Base-by-base conservation (phyloP, 2,329 filamentous ascomycete genomes). In the Stylonectria norvegica region DNA sequence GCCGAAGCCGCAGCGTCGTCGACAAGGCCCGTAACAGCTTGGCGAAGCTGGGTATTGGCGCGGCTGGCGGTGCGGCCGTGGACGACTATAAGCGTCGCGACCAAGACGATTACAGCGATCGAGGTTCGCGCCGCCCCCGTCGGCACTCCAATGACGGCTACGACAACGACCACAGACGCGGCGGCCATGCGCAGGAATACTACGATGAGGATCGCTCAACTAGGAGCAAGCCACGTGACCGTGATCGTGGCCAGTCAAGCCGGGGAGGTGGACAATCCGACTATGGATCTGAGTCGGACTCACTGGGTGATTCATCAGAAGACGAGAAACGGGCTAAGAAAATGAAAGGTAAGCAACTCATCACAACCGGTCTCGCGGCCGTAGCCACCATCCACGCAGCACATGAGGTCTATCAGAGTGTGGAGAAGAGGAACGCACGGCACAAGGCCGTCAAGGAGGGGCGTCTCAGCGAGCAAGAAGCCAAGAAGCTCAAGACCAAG, bases 1-100 rank as follows among this genome's bases (percentile, higher is more conserved):
- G 77, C 63, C 75, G 79, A 48, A 83, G 80, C 67, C 78, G 79
- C 46, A 83, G 79, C 58, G 73, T 83, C n/a, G 78, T 81, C 7
- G 79, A 83, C 57, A 69, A 69, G 38, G 77, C 79, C 15, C 76
- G 80, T 40, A 78, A 78, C 45, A 71, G 78, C 38, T 66, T 84
- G 25, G 78, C 79, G 50, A 81, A 77, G 58, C 66, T 84, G 11
- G 80, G 80, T 34, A 64, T 84, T 22, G 78, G 78, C 36, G 75
- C 65, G 38, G 72, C 63, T 8, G 66, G 71, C 4, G 69, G 65
- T 1, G 63, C 53, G 30, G 51, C 57, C 18, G 62, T 59, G 3
- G 66, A 70, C 23, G 64, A 71, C 23, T 57, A 65, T 27, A 60
- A 57, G 20, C 59, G 64, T 9, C 63, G 65, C n/a, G 63, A 69